phyloP scores from a whole-genome alignment of 176 grass and related monocot genomes.

The Miscanthus lutarioriparius region DNA sequence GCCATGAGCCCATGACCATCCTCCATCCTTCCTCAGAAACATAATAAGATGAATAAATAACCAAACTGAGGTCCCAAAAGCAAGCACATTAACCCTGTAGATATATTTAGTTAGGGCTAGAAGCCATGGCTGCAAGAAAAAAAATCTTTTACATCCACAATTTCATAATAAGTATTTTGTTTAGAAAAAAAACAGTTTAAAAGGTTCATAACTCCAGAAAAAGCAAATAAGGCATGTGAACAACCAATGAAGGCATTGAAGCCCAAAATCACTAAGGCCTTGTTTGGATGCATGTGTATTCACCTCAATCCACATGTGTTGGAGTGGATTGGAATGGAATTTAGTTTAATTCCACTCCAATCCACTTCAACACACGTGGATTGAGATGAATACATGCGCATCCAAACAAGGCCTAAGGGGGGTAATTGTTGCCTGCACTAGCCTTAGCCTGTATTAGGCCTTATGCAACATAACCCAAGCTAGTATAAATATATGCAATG shows the following conservation, averaged over 20 bases:
- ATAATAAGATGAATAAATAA: neutral
- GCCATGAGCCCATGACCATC: neutral
- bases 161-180: neutral
- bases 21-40: too few relatives aligned
- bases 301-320: too few relatives aligned
- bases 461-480: too few relatives aligned
- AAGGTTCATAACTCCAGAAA: neutral
- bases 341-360: too few relatives aligned
- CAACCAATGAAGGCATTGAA: neutral
- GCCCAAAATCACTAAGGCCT: neutral
- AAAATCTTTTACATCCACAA: neutral
- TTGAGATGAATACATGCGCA: too few relatives aligned
- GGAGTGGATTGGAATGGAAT: too few relatives aligned
- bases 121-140: neutral
- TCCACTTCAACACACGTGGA: too few relatives aligned
- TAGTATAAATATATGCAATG: too few relatives aligned
- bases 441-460: too few relatives aligned
- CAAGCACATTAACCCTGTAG: conserved; percentile 3
- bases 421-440: too few relatives aligned
- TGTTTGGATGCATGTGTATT: too few relatives aligned
- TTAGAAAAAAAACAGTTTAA: neutral
- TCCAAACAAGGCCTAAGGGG: too few relatives aligned
- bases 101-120: conserved; percentile 7
- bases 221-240: neutral
- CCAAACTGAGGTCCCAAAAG: neutral